A percentile compares a stretch with the other conserved stretches of the same genome.
Evolutionary conservation across 2,329 filamentous ascomycete genomes (phyloP).

Genomic region (Aspergillaceae sp.): DNA sequence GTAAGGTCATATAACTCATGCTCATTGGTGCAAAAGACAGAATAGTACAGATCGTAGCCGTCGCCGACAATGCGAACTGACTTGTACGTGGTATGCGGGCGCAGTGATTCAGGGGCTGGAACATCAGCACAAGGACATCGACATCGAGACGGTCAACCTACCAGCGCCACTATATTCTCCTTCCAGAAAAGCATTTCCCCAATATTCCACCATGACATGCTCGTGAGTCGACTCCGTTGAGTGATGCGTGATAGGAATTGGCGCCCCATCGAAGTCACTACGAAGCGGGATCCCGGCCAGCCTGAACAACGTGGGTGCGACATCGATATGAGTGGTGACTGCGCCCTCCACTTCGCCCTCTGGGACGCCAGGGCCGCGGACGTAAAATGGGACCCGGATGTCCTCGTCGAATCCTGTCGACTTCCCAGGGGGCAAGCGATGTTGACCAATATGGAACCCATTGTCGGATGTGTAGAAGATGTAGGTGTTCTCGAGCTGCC

Average conservation of each 20-base stretch:
- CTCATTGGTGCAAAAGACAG: conserved; percentile 35
- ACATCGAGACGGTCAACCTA: conserved; percentile 6
- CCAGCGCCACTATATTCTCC: conserved; percentile 20
- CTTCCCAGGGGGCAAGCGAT: conserved; percentile 51
- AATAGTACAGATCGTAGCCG: conserved; percentile 33
- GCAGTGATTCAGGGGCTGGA: conserved; percentile 11
- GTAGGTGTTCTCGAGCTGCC: conserved; percentile 47
- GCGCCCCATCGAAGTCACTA: conserved; percentile 49
- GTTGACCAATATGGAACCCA: conserved; percentile 53
- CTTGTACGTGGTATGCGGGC: conserved; percentile 33
- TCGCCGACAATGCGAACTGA: conserved; percentile 28
- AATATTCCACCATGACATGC: conserved; percentile 52
- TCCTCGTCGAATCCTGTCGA: conserved; percentile 52
- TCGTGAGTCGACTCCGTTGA: conserved; percentile 35
- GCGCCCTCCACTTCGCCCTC: conserved; percentile 34
- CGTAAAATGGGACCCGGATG: conserved; percentile 51
- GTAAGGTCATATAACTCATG: conserved; percentile 34
- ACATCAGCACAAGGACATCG: background rate
- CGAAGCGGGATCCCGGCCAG: conserved; percentile 33
- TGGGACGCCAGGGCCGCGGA: conserved; percentile 51
- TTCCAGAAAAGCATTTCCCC: conserved; percentile 36
- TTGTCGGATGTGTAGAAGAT: conserved; percentile 55
- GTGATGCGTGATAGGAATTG: conserved; percentile 38
- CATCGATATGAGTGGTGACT: conserved; percentile 55
- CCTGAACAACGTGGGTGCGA: conserved; percentile 53